Percentiles rank a stretch among this genome's conserved stretches.
These are phyloP conservation scores for Ocimum tenuiflorum DNA, from an alignment of 257 asterid species.

Conservation along the genomic window DNA sequence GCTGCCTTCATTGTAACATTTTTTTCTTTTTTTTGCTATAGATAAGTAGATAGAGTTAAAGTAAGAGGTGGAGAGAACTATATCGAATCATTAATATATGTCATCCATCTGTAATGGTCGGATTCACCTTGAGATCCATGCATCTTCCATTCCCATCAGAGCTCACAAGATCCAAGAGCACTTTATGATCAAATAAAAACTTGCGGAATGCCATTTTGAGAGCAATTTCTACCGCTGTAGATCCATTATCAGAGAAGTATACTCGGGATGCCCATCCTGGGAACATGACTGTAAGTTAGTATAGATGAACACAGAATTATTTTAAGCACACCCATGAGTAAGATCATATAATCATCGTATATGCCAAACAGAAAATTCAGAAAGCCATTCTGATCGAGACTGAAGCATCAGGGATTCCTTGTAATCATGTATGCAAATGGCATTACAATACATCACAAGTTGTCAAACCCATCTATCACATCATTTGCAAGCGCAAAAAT, in stretches of 20 bases:
- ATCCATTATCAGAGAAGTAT: slow-evolving; percentile 93
- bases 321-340: slow-evolving; percentile 2
- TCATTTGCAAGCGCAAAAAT: background rate
- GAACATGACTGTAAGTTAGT: slow-evolving; percentile 14
- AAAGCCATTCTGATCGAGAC: background rate
- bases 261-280: slow-evolving; percentile 95
- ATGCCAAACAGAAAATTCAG: background rate
- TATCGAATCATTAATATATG: background rate
- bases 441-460: too few relatives aligned
- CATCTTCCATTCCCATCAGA: slow-evolving; percentile 26
- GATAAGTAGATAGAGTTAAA: background rate
- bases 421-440: background rate
- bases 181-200: slow-evolving; percentile 60
- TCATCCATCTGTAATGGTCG: background rate
- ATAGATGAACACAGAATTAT: slow-evolving; percentile 10
- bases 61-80: background rate
- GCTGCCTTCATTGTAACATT: too few relatives aligned
- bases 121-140: slow-evolving; percentile 67
- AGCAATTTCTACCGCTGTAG: slow-evolving; percentile 96
- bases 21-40: too few relatives aligned
- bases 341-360: slow-evolving; percentile 7
- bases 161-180: slow-evolving; percentile 31
- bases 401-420: background rate
- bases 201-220: slow-evolving; percentile 97
- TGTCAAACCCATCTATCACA: too few relatives aligned